Evolutionary conservation across 2,329 filamentous ascomycete genomes (phyloP).

Genomic region (Nemania sp.): DNA sequence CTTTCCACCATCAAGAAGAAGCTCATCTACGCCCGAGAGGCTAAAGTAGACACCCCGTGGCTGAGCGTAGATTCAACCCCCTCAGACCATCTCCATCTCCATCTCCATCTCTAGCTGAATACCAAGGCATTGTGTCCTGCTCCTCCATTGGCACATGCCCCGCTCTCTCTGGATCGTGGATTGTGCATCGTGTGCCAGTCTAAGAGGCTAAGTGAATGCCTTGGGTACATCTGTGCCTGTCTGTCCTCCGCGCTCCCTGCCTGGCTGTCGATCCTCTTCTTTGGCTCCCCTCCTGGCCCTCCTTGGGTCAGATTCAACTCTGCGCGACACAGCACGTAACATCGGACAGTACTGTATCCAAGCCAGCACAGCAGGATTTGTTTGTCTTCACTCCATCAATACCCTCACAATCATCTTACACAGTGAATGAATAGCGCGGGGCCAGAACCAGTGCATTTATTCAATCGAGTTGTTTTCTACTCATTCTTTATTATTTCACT

Average conservation of each 20-base stretch:
- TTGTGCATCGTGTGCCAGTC: neutral
- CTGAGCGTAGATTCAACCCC: neutral
- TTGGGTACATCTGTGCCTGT: neutral
- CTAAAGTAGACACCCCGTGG: neutral
- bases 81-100: neutral
- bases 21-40: too few species aligned
- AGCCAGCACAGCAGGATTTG: too few species aligned
- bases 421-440: too few species aligned
- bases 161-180: neutral
- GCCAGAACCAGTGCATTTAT: too few species aligned
- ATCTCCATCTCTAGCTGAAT: neutral
- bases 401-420: too few species aligned
- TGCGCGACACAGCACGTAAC: neutral
- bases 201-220: constrained; percentile 3
- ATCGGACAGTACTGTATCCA: too few species aligned
- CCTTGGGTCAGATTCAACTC: neutral
- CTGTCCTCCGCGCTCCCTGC: neutral
- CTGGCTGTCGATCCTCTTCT: constrained; percentile 6
- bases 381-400: too few species aligned
- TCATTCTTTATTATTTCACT: neutral
- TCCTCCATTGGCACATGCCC: neutral
- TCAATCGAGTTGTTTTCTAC: too few species aligned
- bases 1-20: too few species aligned
- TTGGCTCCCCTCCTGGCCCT: neutral
- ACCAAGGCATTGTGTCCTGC: too few species aligned